Percentiles rank a stretch among this genome's conserved stretches.
Evolutionary conservation across 805 yeast genomes (phyloP).

Genomic region (Jamesozyma lodderae): DNA sequence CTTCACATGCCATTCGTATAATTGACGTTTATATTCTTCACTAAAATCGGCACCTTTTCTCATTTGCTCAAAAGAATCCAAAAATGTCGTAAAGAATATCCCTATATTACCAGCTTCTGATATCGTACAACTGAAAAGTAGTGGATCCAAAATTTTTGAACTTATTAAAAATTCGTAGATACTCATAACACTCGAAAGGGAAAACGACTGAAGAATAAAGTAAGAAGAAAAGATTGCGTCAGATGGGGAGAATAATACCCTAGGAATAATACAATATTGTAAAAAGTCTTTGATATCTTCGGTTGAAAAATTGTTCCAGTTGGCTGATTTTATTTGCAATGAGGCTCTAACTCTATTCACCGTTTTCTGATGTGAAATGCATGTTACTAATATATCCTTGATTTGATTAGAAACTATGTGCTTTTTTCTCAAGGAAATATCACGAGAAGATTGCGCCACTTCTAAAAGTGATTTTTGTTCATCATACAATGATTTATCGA

Average conservation of each 20-base stretch:
- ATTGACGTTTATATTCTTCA: conserved; percentile 28
- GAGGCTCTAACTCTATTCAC: conserved; percentile 8
- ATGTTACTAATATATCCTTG: conserved; percentile 13
- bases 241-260: conserved; percentile 67
- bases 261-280: conserved; percentile 62
- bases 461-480: conserved; percentile 28
- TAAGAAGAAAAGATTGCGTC: conserved; percentile 67
- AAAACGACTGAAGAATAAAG: conserved; percentile 48
- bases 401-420: conserved; percentile 10
- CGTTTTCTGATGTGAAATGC: conserved; percentile 17
- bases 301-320: conserved; percentile 13
- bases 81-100: conserved; percentile 51
- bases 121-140: conserved; percentile 62
- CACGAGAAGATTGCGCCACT: conserved; percentile 6
- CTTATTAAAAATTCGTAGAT: conserved; percentile 41
- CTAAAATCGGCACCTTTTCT: conserved; percentile 33
- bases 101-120: conserved; percentile 79
- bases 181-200: conserved; percentile 33
- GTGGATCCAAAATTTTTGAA: conserved; percentile 41
- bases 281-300: conserved; percentile 35
- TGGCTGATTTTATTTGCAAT: conserved; percentile 6
- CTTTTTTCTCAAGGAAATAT: conserved; percentile 14
- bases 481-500: conserved; percentile 41
- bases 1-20: conserved; percentile 47
- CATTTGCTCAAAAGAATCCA: conserved; percentile 38